Percentiles rank a stretch among this genome's conserved stretches.
Conservation (phyloP, 2,329 filamentous ascomycete genomes). For the Pestalotiopsis sp. region DNA sequence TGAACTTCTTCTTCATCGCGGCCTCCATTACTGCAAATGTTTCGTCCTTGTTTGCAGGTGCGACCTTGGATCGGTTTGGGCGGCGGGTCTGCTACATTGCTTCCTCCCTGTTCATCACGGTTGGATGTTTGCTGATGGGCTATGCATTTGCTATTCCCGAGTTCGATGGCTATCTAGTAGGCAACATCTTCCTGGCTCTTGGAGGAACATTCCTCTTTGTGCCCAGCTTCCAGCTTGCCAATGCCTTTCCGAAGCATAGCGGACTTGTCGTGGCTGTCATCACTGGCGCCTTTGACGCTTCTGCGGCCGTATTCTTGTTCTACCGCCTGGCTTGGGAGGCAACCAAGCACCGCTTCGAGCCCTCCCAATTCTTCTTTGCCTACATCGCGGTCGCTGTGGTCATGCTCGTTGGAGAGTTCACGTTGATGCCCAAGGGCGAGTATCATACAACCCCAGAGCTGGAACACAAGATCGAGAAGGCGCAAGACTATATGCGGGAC, state of each 20-base stretch:
- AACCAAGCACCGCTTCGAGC: constrained; percentile 34
- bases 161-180: constrained; percentile 63
- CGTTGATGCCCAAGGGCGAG: constrained; percentile 40
- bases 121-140: constrained; percentile 62
- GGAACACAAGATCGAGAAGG: constrained; percentile 41
- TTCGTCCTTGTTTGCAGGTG: constrained; percentile 66
- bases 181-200: constrained; percentile 62
- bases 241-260: constrained; percentile 63
- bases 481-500: constrained; percentile 38
- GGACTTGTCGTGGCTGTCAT: constrained; percentile 63
- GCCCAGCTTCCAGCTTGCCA: constrained; percentile 66
- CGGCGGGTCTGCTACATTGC: constrained; percentile 65
- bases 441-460: constrained; percentile 43
- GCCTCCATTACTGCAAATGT: constrained; percentile 71
- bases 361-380: constrained; percentile 42
- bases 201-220: constrained; percentile 68
- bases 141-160: constrained; percentile 54
- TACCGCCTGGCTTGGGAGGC: constrained; percentile 60
- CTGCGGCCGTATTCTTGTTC: constrained; percentile 62
- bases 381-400: constrained; percentile 39
- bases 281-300: constrained; percentile 67
- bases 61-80: constrained; percentile 68
- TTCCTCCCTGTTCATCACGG: constrained; percentile 58
- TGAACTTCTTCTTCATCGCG: constrained; percentile 74
- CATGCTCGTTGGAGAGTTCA: constrained; percentile 38